Evolutionary conservation across 805 yeast genomes (phyloP).

Genomic region (Kodamaea kakaduensis): DNA sequence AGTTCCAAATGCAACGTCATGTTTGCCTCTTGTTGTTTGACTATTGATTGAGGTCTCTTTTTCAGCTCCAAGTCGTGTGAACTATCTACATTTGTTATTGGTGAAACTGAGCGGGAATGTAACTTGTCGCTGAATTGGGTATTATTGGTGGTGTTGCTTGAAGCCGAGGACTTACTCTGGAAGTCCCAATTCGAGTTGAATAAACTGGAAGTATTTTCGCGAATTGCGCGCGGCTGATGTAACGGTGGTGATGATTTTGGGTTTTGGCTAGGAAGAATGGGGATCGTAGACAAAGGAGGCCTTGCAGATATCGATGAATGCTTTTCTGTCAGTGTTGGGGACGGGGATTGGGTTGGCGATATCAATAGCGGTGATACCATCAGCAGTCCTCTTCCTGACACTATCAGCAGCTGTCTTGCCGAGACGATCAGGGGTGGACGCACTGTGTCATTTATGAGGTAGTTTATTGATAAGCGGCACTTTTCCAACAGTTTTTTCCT

Average conservation of each 20-base stretch:
- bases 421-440: no score
- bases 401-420: not conserved
- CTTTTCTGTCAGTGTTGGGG: not conserved
- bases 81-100: constrained; percentile 10
- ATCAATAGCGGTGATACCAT: not conserved
- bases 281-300: constrained; percentile 2
- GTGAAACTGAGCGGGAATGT: constrained; percentile 12
- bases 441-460: constrained; percentile 14
- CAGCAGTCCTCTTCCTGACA: not conserved
- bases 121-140: constrained; percentile 7
- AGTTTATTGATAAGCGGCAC: constrained; percentile 19
- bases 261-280: constrained; percentile 6
- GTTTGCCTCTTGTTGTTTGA: constrained; percentile 14
- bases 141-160: constrained; percentile 2
- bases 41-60: constrained; percentile 13
- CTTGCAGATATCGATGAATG: not conserved
- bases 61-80: constrained; percentile 13
- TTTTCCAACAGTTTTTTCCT: constrained; percentile 16
- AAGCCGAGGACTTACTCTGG: constrained; percentile 4
- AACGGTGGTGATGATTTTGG: constrained; percentile 5
- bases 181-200: constrained; percentile 21
- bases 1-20: constrained; percentile 16
- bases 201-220: constrained; percentile 9
- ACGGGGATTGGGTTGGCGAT: not conserved
- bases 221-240: constrained; percentile 13